Base-by-base conservation (phyloP, 495 filamentous ascomycete species). In the Penicillium samsonianum region DNA sequence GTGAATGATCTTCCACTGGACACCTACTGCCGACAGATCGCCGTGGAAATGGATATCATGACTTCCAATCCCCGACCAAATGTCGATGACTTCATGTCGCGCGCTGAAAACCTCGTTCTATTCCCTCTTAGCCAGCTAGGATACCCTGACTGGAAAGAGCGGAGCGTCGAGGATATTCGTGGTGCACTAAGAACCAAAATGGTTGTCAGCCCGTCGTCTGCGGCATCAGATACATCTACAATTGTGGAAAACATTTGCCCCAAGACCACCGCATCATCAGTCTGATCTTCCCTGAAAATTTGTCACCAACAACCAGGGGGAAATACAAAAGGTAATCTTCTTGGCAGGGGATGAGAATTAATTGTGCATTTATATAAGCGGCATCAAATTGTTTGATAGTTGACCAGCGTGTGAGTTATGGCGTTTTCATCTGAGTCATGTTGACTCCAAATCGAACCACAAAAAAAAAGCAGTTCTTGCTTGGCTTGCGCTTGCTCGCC, bases 1-100 rank as follows among this genome's bases (percentile, higher is more conserved):
- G 90, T 91, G 58, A 95, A 95, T 65, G 91, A 96, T 67, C 78
- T 96, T 14, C 88, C 89, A 9, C 80, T 95, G 0, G 89, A 92
- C 68, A 74, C 75, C 1, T 95, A 87, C 77, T 93, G 90, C 69
- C 78, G 83, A 9, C 84, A 88, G 62, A 76, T 96, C 44, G 80
- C 82, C 4, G 57, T 78, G 10, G 91, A 96, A 58, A 76, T 96
- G 63, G 88, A 92, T 62, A 81, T 88, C 19, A 84, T 96, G 57
- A 84, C 84, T 8, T 78, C 80, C 35, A 78, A 69, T 2, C 79
- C 81, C 16, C 73, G 83, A n/a, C 82, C 82, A 6, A 75, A 78
- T 28, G 70, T 79, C 44, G 70, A 80, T 11, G 79, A 86, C 19
- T 90, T 86, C 71, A 76, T 89, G 58, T 68, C 67, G 19, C 79